phyloP scores from a whole-genome alignment of 192 early-diverging fungal species.

The Coemansia reversa region DNA sequence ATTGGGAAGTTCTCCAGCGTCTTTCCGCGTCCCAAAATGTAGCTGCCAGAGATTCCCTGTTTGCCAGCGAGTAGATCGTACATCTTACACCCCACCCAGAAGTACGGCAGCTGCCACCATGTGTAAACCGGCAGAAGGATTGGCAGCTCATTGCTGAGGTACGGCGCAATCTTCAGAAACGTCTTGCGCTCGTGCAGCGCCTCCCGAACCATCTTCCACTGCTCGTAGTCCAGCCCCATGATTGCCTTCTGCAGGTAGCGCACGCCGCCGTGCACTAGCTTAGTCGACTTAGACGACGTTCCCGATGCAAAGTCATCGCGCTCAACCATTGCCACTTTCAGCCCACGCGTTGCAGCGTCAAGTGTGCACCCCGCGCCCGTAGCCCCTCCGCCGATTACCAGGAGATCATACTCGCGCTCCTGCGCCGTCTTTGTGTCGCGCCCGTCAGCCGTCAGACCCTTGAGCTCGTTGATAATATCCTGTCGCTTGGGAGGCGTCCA shows the following conservation, averaged over 20 bases:
- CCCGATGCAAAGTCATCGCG: slow-evolving; percentile 93
- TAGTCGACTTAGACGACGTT: slow-evolving; percentile 89
- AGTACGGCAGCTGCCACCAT: slow-evolving; percentile 98
- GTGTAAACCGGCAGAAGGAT: slow-evolving; percentile 94
- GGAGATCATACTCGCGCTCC: slow-evolving; percentile 70
- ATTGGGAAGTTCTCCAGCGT: slow-evolving; percentile 96
- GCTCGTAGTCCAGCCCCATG: slow-evolving; percentile 90
- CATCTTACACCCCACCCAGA: slow-evolving; percentile 90
- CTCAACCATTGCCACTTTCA: slow-evolving; percentile 92
- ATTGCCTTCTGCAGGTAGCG: slow-evolving; percentile 97
- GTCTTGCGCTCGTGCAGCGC: slow-evolving; percentile 93
- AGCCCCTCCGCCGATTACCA: slow-evolving; percentile 95
- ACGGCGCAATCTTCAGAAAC: slow-evolving; percentile 96
- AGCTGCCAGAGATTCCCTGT: slow-evolving; percentile 76
- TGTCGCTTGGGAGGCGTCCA: slow-evolving; percentile 73
- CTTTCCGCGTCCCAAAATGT: slow-evolving; percentile 80
- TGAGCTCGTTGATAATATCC: slow-evolving; percentile 70
- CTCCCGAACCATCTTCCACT: slow-evolving; percentile 93
- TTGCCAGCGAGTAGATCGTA: slow-evolving; percentile 88
- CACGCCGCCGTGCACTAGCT: slow-evolving; percentile 96
- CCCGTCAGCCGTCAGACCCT: slow-evolving; percentile 49
- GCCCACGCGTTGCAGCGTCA: slow-evolving; percentile 89
- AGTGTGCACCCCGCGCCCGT: slow-evolving; percentile 89
- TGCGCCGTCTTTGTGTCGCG: slow-evolving; percentile 37
- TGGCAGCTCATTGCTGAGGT: slow-evolving; percentile 86